Evolutionary conservation across 108 stramenopile genomes (phyloP).

Genomic region (Nannochloropsis gaditana): DNA sequence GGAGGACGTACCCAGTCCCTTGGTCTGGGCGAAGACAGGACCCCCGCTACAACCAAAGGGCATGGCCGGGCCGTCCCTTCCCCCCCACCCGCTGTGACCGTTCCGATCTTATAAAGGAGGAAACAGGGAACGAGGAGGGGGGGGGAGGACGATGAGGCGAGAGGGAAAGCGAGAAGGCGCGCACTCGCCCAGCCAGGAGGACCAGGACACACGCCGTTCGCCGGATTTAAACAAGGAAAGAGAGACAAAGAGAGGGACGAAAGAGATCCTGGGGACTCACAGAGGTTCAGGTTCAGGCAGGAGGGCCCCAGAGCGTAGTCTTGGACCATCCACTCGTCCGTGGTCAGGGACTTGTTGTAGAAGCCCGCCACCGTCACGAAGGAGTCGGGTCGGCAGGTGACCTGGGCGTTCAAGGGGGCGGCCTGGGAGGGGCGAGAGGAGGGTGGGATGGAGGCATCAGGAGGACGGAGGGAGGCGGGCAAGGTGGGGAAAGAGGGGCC

Average conservation of each 20-base stretch:
- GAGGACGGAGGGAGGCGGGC: neutral
- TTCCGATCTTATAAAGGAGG: neutral
- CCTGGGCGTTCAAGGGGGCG: neutral
- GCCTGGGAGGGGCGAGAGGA: neutral
- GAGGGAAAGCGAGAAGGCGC: neutral
- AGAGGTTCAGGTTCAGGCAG: neutral
- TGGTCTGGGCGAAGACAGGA: slow-evolving; percentile 4
- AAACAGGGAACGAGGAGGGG: neutral
- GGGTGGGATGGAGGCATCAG: neutral
- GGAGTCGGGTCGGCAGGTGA: neutral
- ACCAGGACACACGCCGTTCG: too few species aligned
- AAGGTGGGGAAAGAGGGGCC: neutral
- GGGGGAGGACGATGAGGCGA: neutral
- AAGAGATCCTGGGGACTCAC: neutral
- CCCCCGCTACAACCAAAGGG: neutral
- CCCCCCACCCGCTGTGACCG: neutral
- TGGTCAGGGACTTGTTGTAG: neutral
- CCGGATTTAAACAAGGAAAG: neutral
- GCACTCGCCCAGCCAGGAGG: too few species aligned
- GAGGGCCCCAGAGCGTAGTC: neutral
- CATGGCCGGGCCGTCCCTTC: neutral
- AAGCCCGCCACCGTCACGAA: neutral
- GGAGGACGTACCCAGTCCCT: neutral
- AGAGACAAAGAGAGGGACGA: neutral
- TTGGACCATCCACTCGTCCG: neutral